A percentile compares a stretch with the other conserved stretches of the same genome.
Evolutionary conservation across 2,329 filamentous ascomycete species (phyloP).

Genomic region (Penicillium sp.): DNA sequence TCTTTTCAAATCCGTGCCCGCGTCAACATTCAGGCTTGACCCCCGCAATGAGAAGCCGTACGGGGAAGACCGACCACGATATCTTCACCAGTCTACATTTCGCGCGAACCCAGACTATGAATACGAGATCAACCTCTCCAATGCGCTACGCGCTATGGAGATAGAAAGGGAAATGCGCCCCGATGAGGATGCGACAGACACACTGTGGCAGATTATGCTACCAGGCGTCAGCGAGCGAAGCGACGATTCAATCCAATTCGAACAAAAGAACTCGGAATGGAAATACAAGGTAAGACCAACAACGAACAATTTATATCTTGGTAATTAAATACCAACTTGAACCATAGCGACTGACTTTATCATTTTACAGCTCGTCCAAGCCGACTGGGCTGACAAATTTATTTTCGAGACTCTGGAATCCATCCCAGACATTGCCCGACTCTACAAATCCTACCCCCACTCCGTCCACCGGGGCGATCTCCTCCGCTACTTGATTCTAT

Average conservation of each 20-base stretch:
- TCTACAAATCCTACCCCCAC: conserved; percentile 43
- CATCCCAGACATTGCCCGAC: conserved; percentile 28
- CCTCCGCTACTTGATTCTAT: conserved; percentile 39
- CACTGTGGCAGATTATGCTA: conserved; percentile 36
- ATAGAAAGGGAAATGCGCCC: conserved; percentile 12
- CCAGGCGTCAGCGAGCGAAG: conserved; percentile 17
- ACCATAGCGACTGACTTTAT: not conserved
- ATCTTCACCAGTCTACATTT: conserved; percentile 31
- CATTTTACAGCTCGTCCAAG: conserved; percentile 27
- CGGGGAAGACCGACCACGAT: conserved; percentile 23
- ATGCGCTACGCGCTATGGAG: conserved; percentile 29
- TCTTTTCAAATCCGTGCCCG: conserved; percentile 14
- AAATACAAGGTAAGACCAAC: conserved; percentile 25
- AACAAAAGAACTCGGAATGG: conserved; percentile 32
- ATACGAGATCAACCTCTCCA: conserved; percentile 27
- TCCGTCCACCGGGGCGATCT: conserved; percentile 53
- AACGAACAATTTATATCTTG: not conserved
- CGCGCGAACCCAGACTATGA: conserved; percentile 29
- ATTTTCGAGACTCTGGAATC: conserved; percentile 25
- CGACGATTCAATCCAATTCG: conserved; percentile 28
- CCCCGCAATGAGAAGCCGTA: not conserved
- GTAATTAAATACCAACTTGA: not conserved
- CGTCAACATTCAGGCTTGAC: conserved; percentile 5
- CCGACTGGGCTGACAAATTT: conserved; percentile 29
- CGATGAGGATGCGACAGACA: conserved; percentile 15